Evolutionary conservation across 1,284 basidiomycete species (phyloP).

Genomic region (Fomes fomentarius): DNA sequence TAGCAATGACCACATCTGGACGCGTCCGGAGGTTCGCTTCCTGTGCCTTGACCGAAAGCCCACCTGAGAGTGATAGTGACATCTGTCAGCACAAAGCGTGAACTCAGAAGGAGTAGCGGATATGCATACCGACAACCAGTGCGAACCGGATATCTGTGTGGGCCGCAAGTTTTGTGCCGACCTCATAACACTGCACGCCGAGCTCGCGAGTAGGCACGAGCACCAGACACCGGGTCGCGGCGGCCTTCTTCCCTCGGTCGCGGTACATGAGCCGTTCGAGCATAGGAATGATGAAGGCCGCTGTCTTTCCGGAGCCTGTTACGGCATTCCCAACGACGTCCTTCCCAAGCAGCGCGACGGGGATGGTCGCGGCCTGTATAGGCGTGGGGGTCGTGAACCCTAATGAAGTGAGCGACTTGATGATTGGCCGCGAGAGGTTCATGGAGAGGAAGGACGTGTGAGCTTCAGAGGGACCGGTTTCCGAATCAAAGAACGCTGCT

Average conservation of each 20-base stretch:
- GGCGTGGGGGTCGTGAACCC: slow-evolving; percentile 90
- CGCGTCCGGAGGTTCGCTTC: slow-evolving; percentile 83
- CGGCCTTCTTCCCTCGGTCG: slow-evolving; percentile 82
- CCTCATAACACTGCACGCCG: slow-evolving; percentile 93
- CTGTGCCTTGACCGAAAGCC: slow-evolving; percentile 90
- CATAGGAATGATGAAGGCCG: slow-evolving; percentile 94
- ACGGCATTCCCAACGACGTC: slow-evolving; percentile 95
- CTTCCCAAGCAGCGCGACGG: slow-evolving; percentile 90
- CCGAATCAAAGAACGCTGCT: slow-evolving; percentile 82
- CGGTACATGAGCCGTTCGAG: slow-evolving; percentile 90
- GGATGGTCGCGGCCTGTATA: slow-evolving; percentile 92
- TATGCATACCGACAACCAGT: slow-evolving; percentile 78
- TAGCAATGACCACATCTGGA: slow-evolving; percentile 93
- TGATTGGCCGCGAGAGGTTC: slow-evolving; percentile 88
- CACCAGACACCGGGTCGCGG: slow-evolving; percentile 92
- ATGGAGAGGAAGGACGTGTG: slow-evolving; percentile 81
- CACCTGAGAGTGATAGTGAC: slow-evolving; percentile 54
- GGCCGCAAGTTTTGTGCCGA: slow-evolving; percentile 82
- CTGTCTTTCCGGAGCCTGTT: slow-evolving; percentile 96
- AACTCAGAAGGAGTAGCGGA: neutral
- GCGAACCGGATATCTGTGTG: slow-evolving; percentile 91
- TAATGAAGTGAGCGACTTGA: slow-evolving; percentile 84
- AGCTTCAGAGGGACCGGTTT: slow-evolving; percentile 45
- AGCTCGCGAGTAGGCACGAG: slow-evolving; percentile 94
- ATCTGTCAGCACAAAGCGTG: slow-evolving; percentile 9